A percentile compares a stretch with the other conserved stretches of the same genome.
Evolutionary conservation across 2,329 filamentous ascomycete genomes (phyloP).

Genomic region (Xylaria digitata): DNA sequence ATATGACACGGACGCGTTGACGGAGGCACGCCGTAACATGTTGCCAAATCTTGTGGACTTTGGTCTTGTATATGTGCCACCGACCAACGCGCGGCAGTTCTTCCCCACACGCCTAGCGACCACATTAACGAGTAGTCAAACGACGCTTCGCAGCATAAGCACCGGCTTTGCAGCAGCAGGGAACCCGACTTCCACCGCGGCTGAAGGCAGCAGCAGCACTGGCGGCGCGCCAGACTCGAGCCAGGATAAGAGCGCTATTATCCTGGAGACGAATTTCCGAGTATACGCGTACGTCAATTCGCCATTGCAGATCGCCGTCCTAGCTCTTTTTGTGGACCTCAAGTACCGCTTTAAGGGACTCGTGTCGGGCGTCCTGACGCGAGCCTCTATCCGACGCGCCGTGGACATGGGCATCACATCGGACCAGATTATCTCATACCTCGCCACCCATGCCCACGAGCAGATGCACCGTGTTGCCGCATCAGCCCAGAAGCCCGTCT

Average conservation of each 20-base stretch:
- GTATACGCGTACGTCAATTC: slow-evolving; percentile 97
- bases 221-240: slow-evolving; percentile 13
- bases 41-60: slow-evolving; percentile 92
- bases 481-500: slow-evolving; percentile 71
- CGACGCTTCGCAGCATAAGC: slow-evolving; percentile 75
- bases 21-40: slow-evolving; percentile 85
- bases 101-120: slow-evolving; percentile 96
- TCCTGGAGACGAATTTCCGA: slow-evolving; percentile 97
- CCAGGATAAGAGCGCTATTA: slow-evolving; percentile 79
- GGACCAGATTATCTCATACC: slow-evolving; percentile 94
- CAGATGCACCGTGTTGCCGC: slow-evolving; percentile 81
- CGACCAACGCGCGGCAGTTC: slow-evolving; percentile 69
- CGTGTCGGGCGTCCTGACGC: slow-evolving; percentile 89
- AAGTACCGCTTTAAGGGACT: slow-evolving; percentile 94
- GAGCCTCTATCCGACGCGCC: slow-evolving; percentile 86
- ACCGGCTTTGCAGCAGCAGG: slow-evolving; percentile 75
- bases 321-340: slow-evolving; percentile 88
- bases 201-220: slow-evolving; percentile 42
- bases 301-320: slow-evolving; percentile 91
- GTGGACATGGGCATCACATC: slow-evolving; percentile 92
- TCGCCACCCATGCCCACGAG: slow-evolving; percentile 91
- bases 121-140: slow-evolving; percentile 82
- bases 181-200: slow-evolving; percentile 50
- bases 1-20: slow-evolving; percentile 87
- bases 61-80: slow-evolving; percentile 84